phyloP scores from a whole-genome alignment of 176 grass and related monocot genomes.

The Aechmea fasciata region DNA sequence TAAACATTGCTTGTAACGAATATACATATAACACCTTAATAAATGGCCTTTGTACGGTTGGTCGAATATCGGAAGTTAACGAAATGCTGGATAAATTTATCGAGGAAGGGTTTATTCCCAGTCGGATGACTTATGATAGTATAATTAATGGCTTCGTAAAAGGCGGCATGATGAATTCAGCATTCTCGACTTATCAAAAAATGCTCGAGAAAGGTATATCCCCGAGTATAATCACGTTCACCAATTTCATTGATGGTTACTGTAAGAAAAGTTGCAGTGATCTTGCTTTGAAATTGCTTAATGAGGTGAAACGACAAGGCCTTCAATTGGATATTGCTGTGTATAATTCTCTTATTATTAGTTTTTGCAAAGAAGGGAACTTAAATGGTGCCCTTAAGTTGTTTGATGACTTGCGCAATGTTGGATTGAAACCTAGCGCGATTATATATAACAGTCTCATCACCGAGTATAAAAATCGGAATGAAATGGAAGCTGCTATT shows the following conservation, averaged over 20 bases:
- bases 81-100: slow-evolving; percentile 62
- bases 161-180: slow-evolving; percentile 43
- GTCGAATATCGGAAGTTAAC: slow-evolving; percentile 38
- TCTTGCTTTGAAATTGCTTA: slow-evolving; percentile 71
- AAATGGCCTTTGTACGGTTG: slow-evolving; percentile 47
- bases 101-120: slow-evolving; percentile 72
- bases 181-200: slow-evolving; percentile 42
- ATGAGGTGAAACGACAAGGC: slow-evolving; percentile 40
- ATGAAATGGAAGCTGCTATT: slow-evolving; percentile 51
- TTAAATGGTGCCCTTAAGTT: slow-evolving; percentile 55
- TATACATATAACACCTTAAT: slow-evolving; percentile 65
- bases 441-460: slow-evolving; percentile 66
- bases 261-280: slow-evolving; percentile 47
- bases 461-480: slow-evolving; percentile 57
- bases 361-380: slow-evolving; percentile 57
- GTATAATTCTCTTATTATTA: slow-evolving; percentile 50
- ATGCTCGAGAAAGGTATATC: slow-evolving; percentile 51
- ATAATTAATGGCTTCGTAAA: slow-evolving; percentile 72
- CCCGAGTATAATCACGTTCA: slow-evolving; percentile 62
- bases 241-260: slow-evolving; percentile 74
- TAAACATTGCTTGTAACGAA: slow-evolving; percentile 52
- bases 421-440: slow-evolving; percentile 42
- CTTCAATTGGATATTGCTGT: slow-evolving; percentile 36
- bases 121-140: slow-evolving; percentile 61
- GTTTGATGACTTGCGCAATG: slow-evolving; percentile 49